Evolutionary conservation across 257 asterid species (phyloP).

Genomic region (Solanum medicagineum): DNA sequence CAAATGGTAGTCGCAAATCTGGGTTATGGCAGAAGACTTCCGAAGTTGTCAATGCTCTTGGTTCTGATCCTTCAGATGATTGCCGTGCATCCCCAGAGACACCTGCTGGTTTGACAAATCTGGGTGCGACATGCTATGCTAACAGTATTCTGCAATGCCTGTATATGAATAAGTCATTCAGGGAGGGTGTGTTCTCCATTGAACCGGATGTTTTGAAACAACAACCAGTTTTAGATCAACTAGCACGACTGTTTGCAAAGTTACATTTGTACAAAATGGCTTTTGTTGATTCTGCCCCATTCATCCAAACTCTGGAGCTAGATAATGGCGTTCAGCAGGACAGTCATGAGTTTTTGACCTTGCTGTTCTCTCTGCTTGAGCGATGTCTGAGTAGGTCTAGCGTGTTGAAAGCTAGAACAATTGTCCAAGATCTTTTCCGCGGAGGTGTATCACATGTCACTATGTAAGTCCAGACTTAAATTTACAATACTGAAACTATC

Average conservation of each 20-base stretch:
- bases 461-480: constrained; percentile 28
- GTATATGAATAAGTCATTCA: constrained; percentile 78
- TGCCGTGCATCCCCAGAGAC: constrained; percentile 60
- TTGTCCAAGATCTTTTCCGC: constrained; percentile 88
- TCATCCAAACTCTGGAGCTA: constrained; percentile 79
- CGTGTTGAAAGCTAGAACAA: constrained; percentile 60
- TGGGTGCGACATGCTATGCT: constrained; percentile 99
- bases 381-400: constrained; percentile 65
- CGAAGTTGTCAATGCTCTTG: constrained; percentile 67
- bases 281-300: constrained; percentile 94
- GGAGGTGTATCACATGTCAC: constrained; percentile 98
- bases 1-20: constrained; percentile 76
- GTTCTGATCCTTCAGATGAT: constrained; percentile 69
- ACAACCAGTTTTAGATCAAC: constrained; percentile 72
- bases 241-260: constrained; percentile 77
- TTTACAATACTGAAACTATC: neutral
- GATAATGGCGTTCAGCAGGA: constrained; percentile 98
- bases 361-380: constrained; percentile 89
- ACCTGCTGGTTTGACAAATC: constrained; percentile 96
- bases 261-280: constrained; percentile 85
- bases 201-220: constrained; percentile 60
- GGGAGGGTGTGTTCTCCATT: constrained; percentile 82
- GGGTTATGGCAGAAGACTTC: constrained; percentile 94
- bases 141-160: constrained; percentile 91
- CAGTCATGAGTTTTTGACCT: constrained; percentile 91